Evolutionary conservation across 2,329 filamentous ascomycete species (phyloP).

Genomic region (Fusarium sp.): DNA sequence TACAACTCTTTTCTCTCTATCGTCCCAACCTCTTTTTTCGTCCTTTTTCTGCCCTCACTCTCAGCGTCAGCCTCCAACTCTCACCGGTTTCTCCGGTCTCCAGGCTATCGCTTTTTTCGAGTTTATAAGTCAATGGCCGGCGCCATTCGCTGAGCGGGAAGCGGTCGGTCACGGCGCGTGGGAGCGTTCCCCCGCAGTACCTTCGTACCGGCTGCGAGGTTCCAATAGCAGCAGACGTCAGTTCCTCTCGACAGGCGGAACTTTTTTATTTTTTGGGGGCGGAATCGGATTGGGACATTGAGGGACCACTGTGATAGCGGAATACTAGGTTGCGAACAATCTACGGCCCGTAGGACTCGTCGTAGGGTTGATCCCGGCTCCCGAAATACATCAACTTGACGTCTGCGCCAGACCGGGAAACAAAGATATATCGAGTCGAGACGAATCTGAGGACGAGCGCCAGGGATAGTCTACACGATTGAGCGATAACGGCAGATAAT

Average conservation of each 20-base stretch:
- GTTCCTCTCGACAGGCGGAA: constrained; percentile 8
- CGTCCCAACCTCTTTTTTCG: constrained; percentile 6
- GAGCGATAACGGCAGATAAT: constrained; percentile 7
- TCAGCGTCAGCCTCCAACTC: constrained; percentile 12
- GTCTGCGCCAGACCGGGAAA: constrained; percentile 13
- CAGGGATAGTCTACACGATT: not conserved
- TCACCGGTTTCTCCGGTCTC: constrained; percentile 14
- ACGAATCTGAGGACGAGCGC: not conserved
- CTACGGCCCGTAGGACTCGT: not conserved
- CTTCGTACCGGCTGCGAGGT: constrained; percentile 49
- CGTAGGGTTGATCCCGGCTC: not conserved
- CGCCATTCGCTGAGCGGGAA: constrained; percentile 63
- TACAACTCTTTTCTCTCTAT: constrained; percentile 6
- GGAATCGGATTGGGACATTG: constrained; percentile 13
- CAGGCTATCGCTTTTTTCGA: constrained; percentile 28
- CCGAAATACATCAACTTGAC: constrained; percentile 21
- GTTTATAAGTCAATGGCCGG: constrained; percentile 63
- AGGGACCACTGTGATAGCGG: constrained; percentile 6
- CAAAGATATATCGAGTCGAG: not conserved
- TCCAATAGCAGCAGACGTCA: constrained; percentile 37
- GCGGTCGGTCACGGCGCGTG: constrained; percentile 67
- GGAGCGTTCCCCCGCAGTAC: constrained; percentile 69
- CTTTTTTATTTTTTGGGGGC: constrained; percentile 20
- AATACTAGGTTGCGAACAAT: constrained; percentile 9
- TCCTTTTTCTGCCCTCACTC: constrained; percentile 8